Percentiles rank a stretch among this genome's conserved stretches.
Conservation (phyloP, 768 basidiomycete species). For the Kockovaella imperatae region DNA sequence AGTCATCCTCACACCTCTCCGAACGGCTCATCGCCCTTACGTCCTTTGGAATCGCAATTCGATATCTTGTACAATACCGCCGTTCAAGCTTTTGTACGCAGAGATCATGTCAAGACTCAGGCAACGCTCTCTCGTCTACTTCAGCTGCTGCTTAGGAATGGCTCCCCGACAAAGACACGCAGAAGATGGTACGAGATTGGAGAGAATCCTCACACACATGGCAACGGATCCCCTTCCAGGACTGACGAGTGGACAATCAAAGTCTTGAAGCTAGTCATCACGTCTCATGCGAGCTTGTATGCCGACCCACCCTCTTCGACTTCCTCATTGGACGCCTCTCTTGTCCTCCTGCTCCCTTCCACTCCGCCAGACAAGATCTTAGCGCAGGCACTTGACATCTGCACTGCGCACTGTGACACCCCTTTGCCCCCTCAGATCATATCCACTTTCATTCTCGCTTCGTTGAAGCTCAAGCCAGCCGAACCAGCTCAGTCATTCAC, state of each 20-base stretch:
- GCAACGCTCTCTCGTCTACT: constrained; percentile 17
- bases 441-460: constrained; percentile 31
- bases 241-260: constrained; percentile 27
- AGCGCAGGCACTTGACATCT: constrained; percentile 1
- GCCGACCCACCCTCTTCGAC: constrained; percentile 21
- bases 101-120: constrained; percentile 32
- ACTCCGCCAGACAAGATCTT: neutral
- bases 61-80: constrained; percentile 36
- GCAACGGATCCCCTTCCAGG: neutral
- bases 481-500: constrained; percentile 12
- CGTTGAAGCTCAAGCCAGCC: constrained; percentile 24
- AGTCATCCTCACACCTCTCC: neutral
- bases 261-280: constrained; percentile 27
- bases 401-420: too few species aligned
- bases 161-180: neutral
- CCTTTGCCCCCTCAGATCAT: constrained; percentile 28
- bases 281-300: constrained; percentile 24
- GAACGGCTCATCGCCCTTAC: neutral
- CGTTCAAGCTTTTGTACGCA: constrained; percentile 33
- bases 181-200: constrained; percentile 17
- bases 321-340: neutral
- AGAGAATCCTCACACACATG: neutral
- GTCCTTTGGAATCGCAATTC: constrained; percentile 14
- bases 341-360: constrained; percentile 16
- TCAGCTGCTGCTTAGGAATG: neutral